Conservation (phyloP, 805 yeast genomes). For the Saturnispora hagleri region DNA sequence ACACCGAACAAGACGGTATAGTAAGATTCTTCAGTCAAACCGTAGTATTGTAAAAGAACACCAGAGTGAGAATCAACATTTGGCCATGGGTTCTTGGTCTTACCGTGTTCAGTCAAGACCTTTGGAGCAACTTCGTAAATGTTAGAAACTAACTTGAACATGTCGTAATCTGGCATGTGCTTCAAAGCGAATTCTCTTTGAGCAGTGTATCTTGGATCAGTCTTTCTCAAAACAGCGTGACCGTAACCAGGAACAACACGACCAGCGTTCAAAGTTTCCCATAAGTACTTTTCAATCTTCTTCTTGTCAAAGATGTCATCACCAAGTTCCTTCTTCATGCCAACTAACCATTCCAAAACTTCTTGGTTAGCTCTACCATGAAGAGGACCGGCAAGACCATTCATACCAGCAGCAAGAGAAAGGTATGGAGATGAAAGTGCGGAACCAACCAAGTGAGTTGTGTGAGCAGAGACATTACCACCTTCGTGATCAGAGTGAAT, state of each 20-base stretch:
- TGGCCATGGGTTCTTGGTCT: conserved; percentile 92
- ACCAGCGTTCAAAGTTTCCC: conserved; percentile 73
- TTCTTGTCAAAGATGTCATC: conserved; percentile 57
- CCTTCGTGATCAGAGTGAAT: conserved; percentile 88
- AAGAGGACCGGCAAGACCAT: conserved; percentile 82
- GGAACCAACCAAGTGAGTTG: conserved; percentile 79
- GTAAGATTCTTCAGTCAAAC: conserved; percentile 72
- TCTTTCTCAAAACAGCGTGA: conserved; percentile 80
- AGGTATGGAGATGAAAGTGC: conserved; percentile 73
- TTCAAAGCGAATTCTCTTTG: conserved; percentile 72
- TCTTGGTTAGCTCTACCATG: conserved; percentile 88
- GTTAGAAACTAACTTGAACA: conserved; percentile 69
- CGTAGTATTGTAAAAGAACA: conserved; percentile 77
- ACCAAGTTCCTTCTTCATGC: conserved; percentile 54
- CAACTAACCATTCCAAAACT: conserved; percentile 72
- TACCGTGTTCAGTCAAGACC: conserved; percentile 75
- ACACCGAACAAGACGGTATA: conserved; percentile 85
- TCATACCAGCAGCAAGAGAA: conserved; percentile 72
- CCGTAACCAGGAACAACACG: conserved; percentile 88
- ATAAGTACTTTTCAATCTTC: conserved; percentile 64
- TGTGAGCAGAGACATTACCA: conserved; percentile 82
- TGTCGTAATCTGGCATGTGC: conserved; percentile 70
- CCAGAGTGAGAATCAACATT: conserved; percentile 86
- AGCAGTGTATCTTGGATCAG: conserved; percentile 83
- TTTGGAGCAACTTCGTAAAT: conserved; percentile 78